phyloP scores from a whole-genome alignment of 2,329 filamentous ascomycete genomes.

The Sporothrix mexicana region DNA sequence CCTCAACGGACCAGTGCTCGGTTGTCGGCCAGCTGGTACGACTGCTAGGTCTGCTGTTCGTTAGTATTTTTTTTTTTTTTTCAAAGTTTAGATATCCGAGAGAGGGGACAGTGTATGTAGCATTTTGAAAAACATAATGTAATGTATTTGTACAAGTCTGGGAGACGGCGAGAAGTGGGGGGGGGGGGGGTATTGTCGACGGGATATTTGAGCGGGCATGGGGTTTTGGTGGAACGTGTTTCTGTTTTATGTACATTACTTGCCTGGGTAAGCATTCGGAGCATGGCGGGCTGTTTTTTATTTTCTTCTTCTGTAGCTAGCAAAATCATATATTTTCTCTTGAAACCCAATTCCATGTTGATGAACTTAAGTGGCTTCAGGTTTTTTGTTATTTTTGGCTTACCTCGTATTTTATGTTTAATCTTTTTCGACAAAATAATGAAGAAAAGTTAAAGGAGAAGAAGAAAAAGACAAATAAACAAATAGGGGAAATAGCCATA shows the following conservation, averaged over 20 bases:
- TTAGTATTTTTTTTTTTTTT: too few relatives aligned
- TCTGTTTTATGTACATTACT: neutral
- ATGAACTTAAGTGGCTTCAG: neutral
- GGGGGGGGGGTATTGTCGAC: neutral
- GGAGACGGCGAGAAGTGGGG: too few relatives aligned
- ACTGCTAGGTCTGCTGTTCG: too few relatives aligned
- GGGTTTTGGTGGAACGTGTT: too few relatives aligned
- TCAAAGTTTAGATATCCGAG: too few relatives aligned
- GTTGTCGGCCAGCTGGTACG: neutral
- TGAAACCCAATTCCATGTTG: neutral
- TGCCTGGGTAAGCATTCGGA: neutral
- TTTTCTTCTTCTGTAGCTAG: slow-evolving; percentile 9
- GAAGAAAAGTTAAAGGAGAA: neutral
- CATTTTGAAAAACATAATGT: neutral
- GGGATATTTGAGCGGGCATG: neutral
- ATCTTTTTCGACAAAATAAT: too few relatives aligned
- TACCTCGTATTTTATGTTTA: too few relatives aligned
- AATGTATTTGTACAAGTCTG: slow-evolving; percentile 11
- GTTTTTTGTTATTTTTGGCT: neutral
- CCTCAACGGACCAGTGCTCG: slow-evolving; percentile 21
- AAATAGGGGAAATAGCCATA: too few relatives aligned
- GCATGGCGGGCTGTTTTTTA: neutral
- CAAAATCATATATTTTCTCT: neutral
- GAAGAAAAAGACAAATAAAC: too few relatives aligned
- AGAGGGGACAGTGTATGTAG: too few relatives aligned